Evolutionary conservation across 75 land plant species (phyloP).

Genomic region (Cryptomeria japonica): DNA sequence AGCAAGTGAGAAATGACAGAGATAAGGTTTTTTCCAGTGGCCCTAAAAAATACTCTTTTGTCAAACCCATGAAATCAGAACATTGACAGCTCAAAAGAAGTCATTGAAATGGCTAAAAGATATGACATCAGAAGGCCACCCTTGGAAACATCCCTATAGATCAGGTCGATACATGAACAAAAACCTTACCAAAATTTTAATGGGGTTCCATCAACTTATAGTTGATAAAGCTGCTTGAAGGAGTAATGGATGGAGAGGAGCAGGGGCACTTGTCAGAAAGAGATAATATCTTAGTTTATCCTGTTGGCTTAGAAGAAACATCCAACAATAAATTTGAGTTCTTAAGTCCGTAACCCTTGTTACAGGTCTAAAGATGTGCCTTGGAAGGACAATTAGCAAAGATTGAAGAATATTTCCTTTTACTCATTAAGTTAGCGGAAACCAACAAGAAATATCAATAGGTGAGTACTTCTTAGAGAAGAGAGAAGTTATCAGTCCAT

Average conservation of each 20-base stretch:
- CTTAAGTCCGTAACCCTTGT: neutral
- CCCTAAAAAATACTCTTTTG: neutral
- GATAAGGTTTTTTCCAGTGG: neutral
- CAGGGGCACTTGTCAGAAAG: neutral
- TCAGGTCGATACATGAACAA: neutral
- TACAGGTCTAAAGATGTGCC: neutral
- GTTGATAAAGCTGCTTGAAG: neutral
- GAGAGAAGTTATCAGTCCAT: neutral
- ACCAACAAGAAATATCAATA: neutral
- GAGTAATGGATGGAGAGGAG: neutral
- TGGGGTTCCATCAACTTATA: neutral
- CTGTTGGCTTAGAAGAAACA: neutral
- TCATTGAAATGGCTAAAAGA: neutral
- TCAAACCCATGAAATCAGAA: neutral
- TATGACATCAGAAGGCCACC: neutral
- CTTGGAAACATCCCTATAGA: neutral
- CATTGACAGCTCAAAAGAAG: neutral
- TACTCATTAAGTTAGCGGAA: neutral
- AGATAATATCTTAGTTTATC: neutral
- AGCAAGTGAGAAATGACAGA: neutral
- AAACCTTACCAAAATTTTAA: neutral
- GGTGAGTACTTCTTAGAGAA: neutral
- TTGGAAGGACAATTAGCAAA: neutral
- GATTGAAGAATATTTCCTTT: neutral
- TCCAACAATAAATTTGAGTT: neutral